Conservation (phyloP, 257 asterid genomes). For the Scutellaria baicalensis region DNA sequence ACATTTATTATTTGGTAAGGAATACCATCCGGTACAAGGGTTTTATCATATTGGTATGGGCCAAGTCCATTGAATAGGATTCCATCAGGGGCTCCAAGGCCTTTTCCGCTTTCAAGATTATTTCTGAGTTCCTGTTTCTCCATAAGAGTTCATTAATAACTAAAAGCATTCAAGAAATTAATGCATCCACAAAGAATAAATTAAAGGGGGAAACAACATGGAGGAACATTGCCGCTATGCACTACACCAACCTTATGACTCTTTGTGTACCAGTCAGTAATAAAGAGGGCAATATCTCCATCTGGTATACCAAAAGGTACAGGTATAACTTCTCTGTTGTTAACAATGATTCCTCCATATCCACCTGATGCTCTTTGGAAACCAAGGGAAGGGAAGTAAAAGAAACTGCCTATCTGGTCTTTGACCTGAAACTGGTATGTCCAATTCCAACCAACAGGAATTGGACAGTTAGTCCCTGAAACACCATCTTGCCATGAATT, state of each 20-base stretch:
- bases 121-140: constrained; percentile 58
- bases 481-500: constrained; percentile 97
- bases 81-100: constrained; percentile 80
- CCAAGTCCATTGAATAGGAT: constrained; percentile 79
- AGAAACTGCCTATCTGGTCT: constrained; percentile 97
- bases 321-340: constrained; percentile 76
- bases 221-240: constrained; percentile 3
- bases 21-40: constrained; percentile 52
- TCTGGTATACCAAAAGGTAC: constrained; percentile 73
- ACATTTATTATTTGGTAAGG: constrained; percentile 60
- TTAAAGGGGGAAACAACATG: background rate
- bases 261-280: constrained; percentile 81
- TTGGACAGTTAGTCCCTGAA: constrained; percentile 89
- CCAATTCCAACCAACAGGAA: constrained; percentile 97
- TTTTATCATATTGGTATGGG: constrained; percentile 64
- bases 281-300: constrained; percentile 73
- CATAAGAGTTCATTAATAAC: constrained; percentile 25
- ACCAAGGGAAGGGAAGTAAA: constrained; percentile 70
- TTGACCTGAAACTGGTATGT: constrained; percentile 92
- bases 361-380: constrained; percentile 85
- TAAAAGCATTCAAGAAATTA: constrained; percentile 4
- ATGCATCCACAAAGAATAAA: background rate
- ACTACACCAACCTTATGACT: constrained; percentile 68
- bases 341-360: constrained; percentile 72
- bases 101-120: constrained; percentile 49